phyloP scores from a whole-genome alignment of 169 alveolate species.

The Eimeria praecox region DNA sequence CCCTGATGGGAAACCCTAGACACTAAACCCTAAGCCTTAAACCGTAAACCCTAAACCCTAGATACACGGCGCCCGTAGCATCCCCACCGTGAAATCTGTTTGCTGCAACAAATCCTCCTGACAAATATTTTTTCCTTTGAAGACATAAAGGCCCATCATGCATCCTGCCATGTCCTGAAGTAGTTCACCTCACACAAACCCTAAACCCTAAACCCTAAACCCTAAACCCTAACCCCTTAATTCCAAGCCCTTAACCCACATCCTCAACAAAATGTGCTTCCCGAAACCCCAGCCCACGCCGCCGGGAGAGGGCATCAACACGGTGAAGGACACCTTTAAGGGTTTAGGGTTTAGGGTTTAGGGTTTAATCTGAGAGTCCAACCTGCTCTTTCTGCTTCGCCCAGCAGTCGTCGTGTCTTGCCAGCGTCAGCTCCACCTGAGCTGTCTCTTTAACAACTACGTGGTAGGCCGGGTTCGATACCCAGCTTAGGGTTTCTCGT shows the following conservation, averaged over 20 bases:
- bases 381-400: constrained; percentile 41
- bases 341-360: constrained; percentile 2
- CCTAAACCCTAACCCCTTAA: not conserved
- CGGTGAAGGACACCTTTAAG: not conserved
- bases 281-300: too few species aligned
- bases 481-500: not conserved
- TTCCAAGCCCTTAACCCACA: too few species aligned
- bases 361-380: not conserved
- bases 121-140: not conserved
- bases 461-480: not conserved
- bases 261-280: too few species aligned
- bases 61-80: too few species aligned
- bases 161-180: constrained; percentile 51
- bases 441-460: not conserved
- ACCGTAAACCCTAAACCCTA: not conserved
- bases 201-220: too few species aligned
- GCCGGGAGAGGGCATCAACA: not conserved
- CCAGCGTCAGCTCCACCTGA: constrained; percentile 4
- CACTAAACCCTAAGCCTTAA: not conserved
- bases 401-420: constrained; percentile 59
- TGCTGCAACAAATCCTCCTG: not conserved
- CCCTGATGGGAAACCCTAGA: constrained; percentile 8
- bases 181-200: not conserved
- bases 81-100: constrained; percentile 22
- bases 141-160: constrained; percentile 43